A percentile compares a stretch with the other conserved stretches of the same genome.
Conservation (phyloP, 2,329 filamentous ascomycete species). For the Penicillium concentricum region DNA sequence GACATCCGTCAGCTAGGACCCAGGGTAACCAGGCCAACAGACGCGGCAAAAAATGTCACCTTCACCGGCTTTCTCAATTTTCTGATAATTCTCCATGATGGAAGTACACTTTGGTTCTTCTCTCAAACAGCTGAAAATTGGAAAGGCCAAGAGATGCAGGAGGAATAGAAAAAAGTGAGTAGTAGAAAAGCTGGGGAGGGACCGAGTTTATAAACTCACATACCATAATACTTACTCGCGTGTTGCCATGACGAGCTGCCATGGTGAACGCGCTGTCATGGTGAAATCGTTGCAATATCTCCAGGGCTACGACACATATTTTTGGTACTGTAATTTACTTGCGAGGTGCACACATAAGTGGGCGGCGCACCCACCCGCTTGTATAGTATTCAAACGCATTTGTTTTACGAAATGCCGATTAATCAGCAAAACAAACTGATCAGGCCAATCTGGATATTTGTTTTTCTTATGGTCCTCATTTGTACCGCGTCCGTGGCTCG, state of each 20-base stretch:
- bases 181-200: not conserved
- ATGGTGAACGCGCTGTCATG: not conserved
- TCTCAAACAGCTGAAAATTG: not conserved
- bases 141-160: not conserved
- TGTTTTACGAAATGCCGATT: too few relatives aligned
- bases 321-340: not conserved
- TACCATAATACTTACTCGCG: not conserved
- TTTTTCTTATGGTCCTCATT: too few relatives aligned
- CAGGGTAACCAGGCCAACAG: constrained; percentile 32
- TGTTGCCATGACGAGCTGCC: not conserved
- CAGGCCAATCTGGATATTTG: too few relatives aligned
- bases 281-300: not conserved
- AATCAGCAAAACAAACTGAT: too few relatives aligned
- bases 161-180: not conserved
- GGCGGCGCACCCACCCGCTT: too few relatives aligned
- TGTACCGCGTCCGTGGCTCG: too few relatives aligned
- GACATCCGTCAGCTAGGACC: constrained; percentile 13
- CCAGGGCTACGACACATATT: not conserved
- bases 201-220: not conserved
- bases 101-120: not conserved
- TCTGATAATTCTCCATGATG: constrained; percentile 91
- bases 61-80: constrained; percentile 94
- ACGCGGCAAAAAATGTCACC: constrained; percentile 52
- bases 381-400: too few relatives aligned
- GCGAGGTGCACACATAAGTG: not conserved